These are phyloP conservation scores for Stagonosporopsis rhizophila DNA, from an alignment of 2,329 filamentous ascomycete species.

Conservation along the genomic window DNA sequence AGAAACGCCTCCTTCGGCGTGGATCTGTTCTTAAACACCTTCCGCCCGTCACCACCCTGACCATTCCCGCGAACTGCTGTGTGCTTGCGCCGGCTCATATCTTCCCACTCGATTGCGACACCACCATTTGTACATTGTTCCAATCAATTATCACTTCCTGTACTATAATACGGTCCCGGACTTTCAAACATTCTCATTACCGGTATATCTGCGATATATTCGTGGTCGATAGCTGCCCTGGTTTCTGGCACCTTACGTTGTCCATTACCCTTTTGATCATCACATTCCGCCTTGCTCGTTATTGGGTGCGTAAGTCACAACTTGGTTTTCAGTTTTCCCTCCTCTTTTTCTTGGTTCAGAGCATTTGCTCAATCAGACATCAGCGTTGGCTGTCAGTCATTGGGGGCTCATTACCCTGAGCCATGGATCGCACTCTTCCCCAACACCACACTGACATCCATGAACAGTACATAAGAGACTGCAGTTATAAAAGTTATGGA, in stretches of 20 bases:
- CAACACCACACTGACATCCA: constrained; percentile 2
- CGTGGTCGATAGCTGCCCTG: constrained; percentile 14
- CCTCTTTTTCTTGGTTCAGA: neutral
- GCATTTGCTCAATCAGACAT: neutral
- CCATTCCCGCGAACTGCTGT: constrained; percentile 39
- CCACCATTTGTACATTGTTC: constrained; percentile 7
- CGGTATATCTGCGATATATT: constrained; percentile 23
- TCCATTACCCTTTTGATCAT: constrained; percentile 1
- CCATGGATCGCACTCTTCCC: constrained; percentile 7
- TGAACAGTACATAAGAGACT: constrained; percentile 19
- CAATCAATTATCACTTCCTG: constrained; percentile 6
- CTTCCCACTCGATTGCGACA: constrained; percentile 21
- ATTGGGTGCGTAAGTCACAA: constrained; percentile 2
- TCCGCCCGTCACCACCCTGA: constrained; percentile 35
- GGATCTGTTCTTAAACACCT: constrained; percentile 39
- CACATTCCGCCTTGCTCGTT: neutral
- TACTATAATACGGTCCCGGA: constrained; percentile 18
- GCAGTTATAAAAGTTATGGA: constrained; percentile 36
- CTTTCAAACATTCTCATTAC: constrained; percentile 2
- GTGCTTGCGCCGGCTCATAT: constrained; percentile 39
- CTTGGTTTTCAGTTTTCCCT: neutral
- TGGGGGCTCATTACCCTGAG: neutral
- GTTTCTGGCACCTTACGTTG: constrained; percentile 7
- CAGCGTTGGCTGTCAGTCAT: neutral
- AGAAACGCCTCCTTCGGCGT: constrained; percentile 43